Evolutionary conservation across 1,284 basidiomycete genomes (phyloP).

Genomic region (Leucoagaricus sp.): DNA sequence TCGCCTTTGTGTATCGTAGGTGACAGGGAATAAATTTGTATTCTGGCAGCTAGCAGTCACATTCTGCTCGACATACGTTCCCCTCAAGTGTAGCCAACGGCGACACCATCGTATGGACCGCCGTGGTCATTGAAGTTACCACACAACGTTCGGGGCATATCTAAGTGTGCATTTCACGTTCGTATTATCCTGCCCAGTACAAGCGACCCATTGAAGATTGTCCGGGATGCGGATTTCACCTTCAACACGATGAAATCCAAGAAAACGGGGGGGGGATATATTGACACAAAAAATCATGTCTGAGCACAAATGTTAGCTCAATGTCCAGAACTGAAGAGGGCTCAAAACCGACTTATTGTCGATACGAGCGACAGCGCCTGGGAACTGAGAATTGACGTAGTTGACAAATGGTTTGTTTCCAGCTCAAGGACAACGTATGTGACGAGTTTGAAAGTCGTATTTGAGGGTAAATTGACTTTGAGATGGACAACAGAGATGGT

Average conservation of each 20-base stretch:
- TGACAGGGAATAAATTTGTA: too few species aligned
- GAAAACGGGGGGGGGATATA: constrained; percentile 45
- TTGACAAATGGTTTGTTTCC: constrained; percentile 63
- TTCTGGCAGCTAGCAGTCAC: not conserved
- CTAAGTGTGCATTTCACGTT: constrained; percentile 53
- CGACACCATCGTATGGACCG: constrained; percentile 57
- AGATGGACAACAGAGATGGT: constrained; percentile 42
- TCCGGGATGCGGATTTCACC: constrained; percentile 62
- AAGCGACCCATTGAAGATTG: constrained; percentile 44
- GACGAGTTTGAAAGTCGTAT: constrained; percentile 33
- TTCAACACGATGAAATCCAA: constrained; percentile 55
- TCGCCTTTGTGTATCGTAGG: too few species aligned
- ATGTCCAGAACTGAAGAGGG: constrained; percentile 13
- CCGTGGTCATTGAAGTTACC: constrained; percentile 47
- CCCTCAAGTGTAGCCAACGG: constrained; percentile 38
- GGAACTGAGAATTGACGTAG: constrained; percentile 50
- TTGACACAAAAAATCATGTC: constrained; percentile 49
- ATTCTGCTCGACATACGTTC: not conserved
- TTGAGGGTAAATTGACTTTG: constrained; percentile 32
- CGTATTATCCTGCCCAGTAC: constrained; percentile 57
- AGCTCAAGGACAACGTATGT: constrained; percentile 59
- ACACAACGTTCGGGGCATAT: constrained; percentile 49
- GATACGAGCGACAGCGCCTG: constrained; percentile 41
- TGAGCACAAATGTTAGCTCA: constrained; percentile 18
- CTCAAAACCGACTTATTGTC: constrained; percentile 44